phyloP scores from a whole-genome alignment of 83 land plant species.

The Picea abies region DNA sequence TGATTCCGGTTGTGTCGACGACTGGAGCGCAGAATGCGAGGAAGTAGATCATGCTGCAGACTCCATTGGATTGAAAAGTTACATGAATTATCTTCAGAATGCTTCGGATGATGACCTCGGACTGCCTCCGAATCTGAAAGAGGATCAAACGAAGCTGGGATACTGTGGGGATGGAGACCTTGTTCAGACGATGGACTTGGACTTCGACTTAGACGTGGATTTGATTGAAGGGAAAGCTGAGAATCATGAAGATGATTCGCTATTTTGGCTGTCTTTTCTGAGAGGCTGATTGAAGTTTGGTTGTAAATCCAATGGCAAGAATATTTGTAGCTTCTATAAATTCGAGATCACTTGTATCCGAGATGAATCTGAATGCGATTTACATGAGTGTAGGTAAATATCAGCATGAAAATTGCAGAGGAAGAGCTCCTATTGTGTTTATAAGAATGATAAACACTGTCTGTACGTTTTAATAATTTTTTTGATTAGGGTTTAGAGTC shows the following conservation, averaged over 20 bases:
- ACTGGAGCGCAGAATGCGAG: not conserved
- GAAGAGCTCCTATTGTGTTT: no score
- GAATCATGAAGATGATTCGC: not conserved
- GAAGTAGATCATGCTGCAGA: not conserved
- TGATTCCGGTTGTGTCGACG: not conserved
- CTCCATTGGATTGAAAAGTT: not conserved
- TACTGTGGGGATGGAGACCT: not conserved
- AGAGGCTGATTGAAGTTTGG: not conserved
- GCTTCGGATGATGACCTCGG: not conserved
- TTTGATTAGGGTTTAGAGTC: no score
- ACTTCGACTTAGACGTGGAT: not conserved
- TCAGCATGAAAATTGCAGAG: no score
- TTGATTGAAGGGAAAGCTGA: not conserved
- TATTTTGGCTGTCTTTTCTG: not conserved
- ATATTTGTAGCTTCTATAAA: no score
- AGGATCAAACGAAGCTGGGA: no score
- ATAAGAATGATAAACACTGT: no score
- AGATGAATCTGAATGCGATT: no score
- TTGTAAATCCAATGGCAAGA: no score
- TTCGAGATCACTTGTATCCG: no score
- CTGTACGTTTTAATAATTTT: no score
- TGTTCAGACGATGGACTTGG: not conserved
- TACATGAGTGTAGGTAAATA: no score
- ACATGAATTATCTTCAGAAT: not conserved
- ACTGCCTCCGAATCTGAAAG: not conserved